Evolutionary conservation across 805 yeast species (phyloP).

Genomic region (Candida qinlingensis): DNA sequence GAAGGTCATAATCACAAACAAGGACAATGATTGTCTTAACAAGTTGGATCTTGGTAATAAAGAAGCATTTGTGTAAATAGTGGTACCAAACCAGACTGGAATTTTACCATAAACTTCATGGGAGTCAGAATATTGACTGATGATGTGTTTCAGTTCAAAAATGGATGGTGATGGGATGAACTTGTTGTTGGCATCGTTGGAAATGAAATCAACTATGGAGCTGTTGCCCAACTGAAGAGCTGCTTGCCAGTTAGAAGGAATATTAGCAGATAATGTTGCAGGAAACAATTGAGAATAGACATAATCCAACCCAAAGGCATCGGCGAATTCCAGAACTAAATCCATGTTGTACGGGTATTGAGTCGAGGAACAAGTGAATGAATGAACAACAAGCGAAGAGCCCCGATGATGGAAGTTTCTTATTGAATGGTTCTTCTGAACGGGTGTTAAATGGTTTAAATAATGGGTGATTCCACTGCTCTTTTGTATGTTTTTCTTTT

Average conservation of each 20-base stretch:
- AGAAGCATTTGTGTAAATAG: constrained; percentile 58
- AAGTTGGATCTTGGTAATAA: constrained; percentile 66
- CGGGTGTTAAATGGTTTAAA: background rate
- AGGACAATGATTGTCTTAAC: constrained; percentile 63
- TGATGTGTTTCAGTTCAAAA: constrained; percentile 11
- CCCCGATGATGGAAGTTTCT: too few species aligned
- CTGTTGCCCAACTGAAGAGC: constrained; percentile 21
- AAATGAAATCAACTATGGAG: constrained; percentile 19
- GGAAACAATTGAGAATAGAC: constrained; percentile 70
- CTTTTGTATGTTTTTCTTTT: background rate
- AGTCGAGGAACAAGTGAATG: background rate
- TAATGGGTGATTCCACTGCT: background rate
- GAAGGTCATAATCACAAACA: constrained; percentile 63
- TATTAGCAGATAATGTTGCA: constrained; percentile 36
- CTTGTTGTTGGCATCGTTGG: constrained; percentile 12
- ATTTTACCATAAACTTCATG: constrained; percentile 53
- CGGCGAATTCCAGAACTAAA: constrained; percentile 77
- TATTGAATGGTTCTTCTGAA: background rate
- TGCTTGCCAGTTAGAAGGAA: constrained; percentile 28
- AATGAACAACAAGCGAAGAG: too few species aligned
- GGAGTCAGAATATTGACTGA: constrained; percentile 21
- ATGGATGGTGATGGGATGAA: constrained; percentile 9
- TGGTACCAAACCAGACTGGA: constrained; percentile 54
- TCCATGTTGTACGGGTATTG: constrained; percentile 55
- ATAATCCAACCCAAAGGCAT: constrained; percentile 68